Evolutionary conservation across 2,329 filamentous ascomycete species (phyloP).

Genomic region (Colletotrichum sp.): DNA sequence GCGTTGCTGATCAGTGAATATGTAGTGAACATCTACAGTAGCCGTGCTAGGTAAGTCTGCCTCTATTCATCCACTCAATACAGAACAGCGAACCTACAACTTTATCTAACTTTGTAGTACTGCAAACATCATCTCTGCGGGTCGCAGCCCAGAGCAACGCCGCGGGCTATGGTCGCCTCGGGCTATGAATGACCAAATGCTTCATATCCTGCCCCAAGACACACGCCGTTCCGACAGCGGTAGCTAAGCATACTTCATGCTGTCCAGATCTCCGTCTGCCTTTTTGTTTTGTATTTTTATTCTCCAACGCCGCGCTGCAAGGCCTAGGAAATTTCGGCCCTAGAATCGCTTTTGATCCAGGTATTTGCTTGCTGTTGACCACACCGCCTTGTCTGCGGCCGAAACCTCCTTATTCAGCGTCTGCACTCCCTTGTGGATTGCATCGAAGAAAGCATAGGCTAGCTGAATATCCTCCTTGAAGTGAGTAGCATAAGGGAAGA

Average conservation of each 20-base stretch:
- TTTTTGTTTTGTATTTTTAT: constrained; percentile 18
- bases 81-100: constrained; percentile 16
- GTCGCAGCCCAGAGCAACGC: not conserved
- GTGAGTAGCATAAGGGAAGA: constrained; percentile 63
- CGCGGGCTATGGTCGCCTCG: not conserved
- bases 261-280: constrained; percentile 6
- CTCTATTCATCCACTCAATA: not conserved
- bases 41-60: constrained; percentile 1
- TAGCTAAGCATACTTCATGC: not conserved
- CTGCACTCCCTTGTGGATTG: constrained; percentile 62
- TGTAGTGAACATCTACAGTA: not conserved
- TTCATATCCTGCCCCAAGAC: constrained; percentile 11
- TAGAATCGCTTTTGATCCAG: constrained; percentile 49
- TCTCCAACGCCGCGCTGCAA: constrained; percentile 22
- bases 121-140: constrained; percentile 7
- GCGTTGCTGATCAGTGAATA: not conserved
- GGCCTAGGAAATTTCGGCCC: constrained; percentile 13
- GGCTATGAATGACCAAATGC: constrained; percentile 12
- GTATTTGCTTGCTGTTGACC: constrained; percentile 62
- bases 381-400: constrained; percentile 52
- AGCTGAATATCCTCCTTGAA: constrained; percentile 66
- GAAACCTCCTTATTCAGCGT: constrained; percentile 54
- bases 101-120: constrained; percentile 7
- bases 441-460: constrained; percentile 62
- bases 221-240: not conserved